Evolutionary conservation across 805 yeast genomes (phyloP).

Genomic region (Yarrowia alimentaria): DNA sequence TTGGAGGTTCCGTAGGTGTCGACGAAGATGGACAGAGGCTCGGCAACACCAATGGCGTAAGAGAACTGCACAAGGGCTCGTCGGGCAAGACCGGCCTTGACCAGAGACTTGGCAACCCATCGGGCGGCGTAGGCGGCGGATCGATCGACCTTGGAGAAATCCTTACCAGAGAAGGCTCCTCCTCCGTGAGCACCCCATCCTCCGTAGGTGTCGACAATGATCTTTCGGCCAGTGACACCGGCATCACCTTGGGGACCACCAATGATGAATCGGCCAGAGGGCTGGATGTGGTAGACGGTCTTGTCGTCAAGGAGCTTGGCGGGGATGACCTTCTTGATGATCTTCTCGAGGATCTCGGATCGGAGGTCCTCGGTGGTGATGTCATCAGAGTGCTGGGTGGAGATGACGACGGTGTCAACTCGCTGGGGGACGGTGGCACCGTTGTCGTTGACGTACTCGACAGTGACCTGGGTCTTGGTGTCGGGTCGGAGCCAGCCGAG

Average conservation of each 20-base stretch:
- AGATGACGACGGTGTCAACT: conserved; percentile 96
- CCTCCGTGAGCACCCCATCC: conserved; percentile 99
- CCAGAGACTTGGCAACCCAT: conserved; percentile 99
- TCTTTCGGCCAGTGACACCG: conserved; percentile 99
- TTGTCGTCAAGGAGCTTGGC: conserved; percentile 85
- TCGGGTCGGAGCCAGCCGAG: conserved; percentile 98
- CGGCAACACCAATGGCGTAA: conserved; percentile 99
- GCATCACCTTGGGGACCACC: conserved; percentile 99
- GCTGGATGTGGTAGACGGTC: conserved; percentile 97
- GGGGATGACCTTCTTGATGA: conserved; percentile 91
- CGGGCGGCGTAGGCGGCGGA: conserved; percentile 99
- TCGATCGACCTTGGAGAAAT: conserved; percentile 99
- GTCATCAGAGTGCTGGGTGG: conserved; percentile 97
- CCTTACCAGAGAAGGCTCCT: conserved; percentile 99
- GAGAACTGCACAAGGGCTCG: conserved; percentile 98
- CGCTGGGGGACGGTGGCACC: conserved; percentile 96
- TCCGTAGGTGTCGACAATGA: conserved; percentile 99
- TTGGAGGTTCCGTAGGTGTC: conserved; percentile 98
- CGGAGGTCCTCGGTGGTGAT: conserved; percentile 93
- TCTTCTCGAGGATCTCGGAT: conserved; percentile 68
- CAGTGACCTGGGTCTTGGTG: conserved; percentile 99
- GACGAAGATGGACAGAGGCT: conserved; percentile 95
- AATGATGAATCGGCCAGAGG: conserved; percentile 98
- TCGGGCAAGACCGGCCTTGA: conserved; percentile 90
- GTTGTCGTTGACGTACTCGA: conserved; percentile 88